Evolutionary conservation across 305 asterid species (phyloP).

Genomic region (Petunia hybrid): DNA sequence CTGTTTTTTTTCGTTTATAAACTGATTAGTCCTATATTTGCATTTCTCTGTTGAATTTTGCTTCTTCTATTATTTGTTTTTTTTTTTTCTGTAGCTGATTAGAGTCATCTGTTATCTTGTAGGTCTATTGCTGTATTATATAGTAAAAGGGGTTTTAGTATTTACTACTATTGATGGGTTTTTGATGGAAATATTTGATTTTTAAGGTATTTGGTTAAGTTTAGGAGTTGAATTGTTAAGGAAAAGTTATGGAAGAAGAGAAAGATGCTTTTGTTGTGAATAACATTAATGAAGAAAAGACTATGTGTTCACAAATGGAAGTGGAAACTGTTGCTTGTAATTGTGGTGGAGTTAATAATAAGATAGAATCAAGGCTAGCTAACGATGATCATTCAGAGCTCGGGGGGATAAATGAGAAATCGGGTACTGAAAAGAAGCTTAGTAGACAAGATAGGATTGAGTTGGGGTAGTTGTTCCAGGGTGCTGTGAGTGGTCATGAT

Average conservation of each 20-base stretch:
- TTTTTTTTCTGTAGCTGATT: conserved; percentile 11
- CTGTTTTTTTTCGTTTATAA: background rate
- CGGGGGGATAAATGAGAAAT: conserved; percentile 64
- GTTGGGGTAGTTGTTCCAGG: conserved; percentile 90
- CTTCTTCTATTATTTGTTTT: conserved; percentile 14
- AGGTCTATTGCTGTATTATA: conserved; percentile 1
- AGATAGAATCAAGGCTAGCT: conserved; percentile 70
- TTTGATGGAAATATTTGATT: conserved; percentile 26
- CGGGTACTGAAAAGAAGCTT: conserved; percentile 59
- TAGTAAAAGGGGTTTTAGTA: conserved; percentile 9
- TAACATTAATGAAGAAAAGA: conserved; percentile 31
- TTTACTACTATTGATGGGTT: background rate
- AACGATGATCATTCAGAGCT: conserved; percentile 57
- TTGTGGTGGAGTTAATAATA: conserved; percentile 77
- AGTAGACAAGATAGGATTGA: conserved; percentile 90
- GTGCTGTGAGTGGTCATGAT: conserved; percentile 87
- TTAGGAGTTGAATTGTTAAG: conserved; percentile 13
- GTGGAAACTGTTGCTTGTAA: conserved; percentile 63
- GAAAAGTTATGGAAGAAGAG: conserved; percentile 23
- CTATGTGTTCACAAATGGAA: conserved; percentile 62
- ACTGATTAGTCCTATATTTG: background rate
- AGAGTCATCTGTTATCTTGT: background rate
- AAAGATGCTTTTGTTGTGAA: conserved; percentile 17
- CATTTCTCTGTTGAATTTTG: conserved; percentile 22
- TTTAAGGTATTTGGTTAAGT: conserved; percentile 24